These are phyloP conservation scores for Wallacemonas sp. DNA, from an alignment of 208 protist genomes.

Conservation along the genomic window DNA sequence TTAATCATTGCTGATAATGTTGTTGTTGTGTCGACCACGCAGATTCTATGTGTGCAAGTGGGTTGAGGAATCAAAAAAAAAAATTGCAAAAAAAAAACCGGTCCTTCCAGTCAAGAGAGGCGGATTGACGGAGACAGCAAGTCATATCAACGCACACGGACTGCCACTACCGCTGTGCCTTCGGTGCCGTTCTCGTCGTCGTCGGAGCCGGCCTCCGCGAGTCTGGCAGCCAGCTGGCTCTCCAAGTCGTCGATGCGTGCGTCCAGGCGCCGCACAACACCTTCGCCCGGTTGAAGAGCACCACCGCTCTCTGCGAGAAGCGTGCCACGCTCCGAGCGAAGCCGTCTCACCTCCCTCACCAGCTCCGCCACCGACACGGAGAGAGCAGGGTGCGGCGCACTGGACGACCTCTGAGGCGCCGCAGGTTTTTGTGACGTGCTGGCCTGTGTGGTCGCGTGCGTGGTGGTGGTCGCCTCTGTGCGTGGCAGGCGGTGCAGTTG, in stretches of 20 bases:
- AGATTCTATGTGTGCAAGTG: too few relatives aligned
- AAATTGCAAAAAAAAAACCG: too few relatives aligned
- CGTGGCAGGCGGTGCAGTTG: conserved; percentile 31
- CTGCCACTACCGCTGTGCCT: neutral
- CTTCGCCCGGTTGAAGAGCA: conserved; percentile 50
- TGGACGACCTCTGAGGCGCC: too few relatives aligned
- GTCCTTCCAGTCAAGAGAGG: too few relatives aligned
- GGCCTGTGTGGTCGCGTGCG: neutral
- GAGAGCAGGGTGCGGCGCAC: too few relatives aligned
- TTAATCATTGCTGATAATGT: too few relatives aligned
- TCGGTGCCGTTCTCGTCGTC: neutral
- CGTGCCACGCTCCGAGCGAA: conserved; percentile 42
- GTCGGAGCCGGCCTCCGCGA: neutral
- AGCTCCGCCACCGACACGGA: neutral
- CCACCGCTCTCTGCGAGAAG: conserved; percentile 68
- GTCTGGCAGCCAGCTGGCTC: conserved; percentile 21
- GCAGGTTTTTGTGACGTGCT: too few relatives aligned
- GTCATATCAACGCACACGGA: neutral
- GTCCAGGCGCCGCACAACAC: conserved; percentile 59
- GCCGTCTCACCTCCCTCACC: conserved; percentile 45
- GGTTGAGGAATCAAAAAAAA: too few relatives aligned
- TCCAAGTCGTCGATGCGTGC: conserved; percentile 46
- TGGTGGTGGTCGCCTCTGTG: neutral
- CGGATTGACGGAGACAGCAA: too few relatives aligned
- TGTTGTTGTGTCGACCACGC: too few relatives aligned